Evolutionary conservation across 768 basidiomycete species (phyloP).

Genomic region (Gymnopilus junonius): DNA sequence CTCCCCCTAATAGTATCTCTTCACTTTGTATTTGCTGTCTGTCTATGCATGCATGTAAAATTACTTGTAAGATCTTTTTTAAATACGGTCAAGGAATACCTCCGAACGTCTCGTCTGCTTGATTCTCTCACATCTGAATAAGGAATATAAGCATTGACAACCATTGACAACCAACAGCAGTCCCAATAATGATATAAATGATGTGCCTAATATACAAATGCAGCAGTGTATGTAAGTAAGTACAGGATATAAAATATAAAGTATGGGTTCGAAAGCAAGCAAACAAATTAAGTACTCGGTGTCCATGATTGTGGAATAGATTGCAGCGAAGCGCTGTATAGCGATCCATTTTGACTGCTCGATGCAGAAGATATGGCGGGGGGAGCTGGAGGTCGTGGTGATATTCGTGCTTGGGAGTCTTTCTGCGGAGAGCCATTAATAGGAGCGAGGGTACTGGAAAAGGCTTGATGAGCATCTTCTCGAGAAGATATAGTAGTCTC

Average conservation of each 20-base stretch:
- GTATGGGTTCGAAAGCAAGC: conserved; percentile 13
- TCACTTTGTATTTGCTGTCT: background rate
- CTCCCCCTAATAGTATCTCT: background rate
- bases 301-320: conserved; percentile 37
- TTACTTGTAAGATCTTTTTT: background rate
- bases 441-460: conserved; percentile 22
- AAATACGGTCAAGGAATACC: background rate
- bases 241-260: conserved; percentile 31
- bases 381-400: conserved; percentile 34
- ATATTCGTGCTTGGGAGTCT: conserved; percentile 29
- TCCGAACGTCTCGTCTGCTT: background rate
- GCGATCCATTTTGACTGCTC: conserved; percentile 42
- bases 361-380: conserved; percentile 35
- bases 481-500: background rate
- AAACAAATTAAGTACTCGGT: conserved; percentile 17
- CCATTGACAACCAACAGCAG: background rate
- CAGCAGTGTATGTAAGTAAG: conserved; percentile 31
- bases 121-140: background rate
- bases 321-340: conserved; percentile 36
- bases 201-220: conserved; percentile 39
- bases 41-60: background rate
- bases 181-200: conserved; percentile 29
- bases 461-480: background rate
- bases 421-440: conserved; percentile 42
- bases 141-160: background rate